phyloP scores from a whole-genome alignment of 2,329 filamentous ascomycete genomes.

The Sarocladium oryzae region DNA sequence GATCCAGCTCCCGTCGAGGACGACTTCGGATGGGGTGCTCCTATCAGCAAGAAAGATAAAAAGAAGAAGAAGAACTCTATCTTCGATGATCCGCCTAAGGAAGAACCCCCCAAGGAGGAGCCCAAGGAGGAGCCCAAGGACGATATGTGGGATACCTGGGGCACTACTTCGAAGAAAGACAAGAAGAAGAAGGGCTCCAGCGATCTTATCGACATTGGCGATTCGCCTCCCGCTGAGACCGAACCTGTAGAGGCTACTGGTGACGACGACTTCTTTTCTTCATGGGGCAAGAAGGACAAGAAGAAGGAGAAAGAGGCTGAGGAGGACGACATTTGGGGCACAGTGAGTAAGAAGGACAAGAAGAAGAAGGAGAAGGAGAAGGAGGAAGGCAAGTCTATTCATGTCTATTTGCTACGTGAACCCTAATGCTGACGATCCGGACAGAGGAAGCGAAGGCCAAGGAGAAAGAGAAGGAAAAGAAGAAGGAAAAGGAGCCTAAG shows the following conservation, averaged over 20 bases:
- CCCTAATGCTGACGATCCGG: slow-evolving; percentile 24
- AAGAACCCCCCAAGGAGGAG: slow-evolving; percentile 14
- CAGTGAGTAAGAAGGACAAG: slow-evolving; percentile 22
- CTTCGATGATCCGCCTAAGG: slow-evolving; percentile 15
- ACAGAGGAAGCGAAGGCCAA: slow-evolving; percentile 31
- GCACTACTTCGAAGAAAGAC: slow-evolving; percentile 25
- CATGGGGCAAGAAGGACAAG: slow-evolving; percentile 51
- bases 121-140: slow-evolving; percentile 12
- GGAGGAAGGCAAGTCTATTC: slow-evolving; percentile 4
- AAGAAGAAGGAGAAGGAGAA: slow-evolving; percentile 14
- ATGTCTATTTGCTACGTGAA: not conserved
- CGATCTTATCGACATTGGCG: slow-evolving; percentile 31
- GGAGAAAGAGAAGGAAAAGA: slow-evolving; percentile 33
- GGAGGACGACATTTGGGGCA: slow-evolving; percentile 19
- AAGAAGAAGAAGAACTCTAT: slow-evolving; percentile 20
- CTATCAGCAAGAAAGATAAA: slow-evolving; percentile 24
- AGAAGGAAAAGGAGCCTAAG: slow-evolving; percentile 35
- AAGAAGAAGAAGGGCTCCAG: slow-evolving; percentile 34
- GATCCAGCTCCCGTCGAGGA: slow-evolving; percentile 14
- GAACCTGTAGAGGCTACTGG: slow-evolving; percentile 26
- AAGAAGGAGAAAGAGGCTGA: slow-evolving; percentile 34
- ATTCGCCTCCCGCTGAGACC: slow-evolving; percentile 21
- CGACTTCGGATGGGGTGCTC: slow-evolving; percentile 15
- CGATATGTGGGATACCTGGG: slow-evolving; percentile 13
- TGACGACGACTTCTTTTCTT: slow-evolving; percentile 48